Base-by-base conservation (phyloP, 2,329 filamentous ascomycete genomes). In the Colletotrichum abscissum region DNA sequence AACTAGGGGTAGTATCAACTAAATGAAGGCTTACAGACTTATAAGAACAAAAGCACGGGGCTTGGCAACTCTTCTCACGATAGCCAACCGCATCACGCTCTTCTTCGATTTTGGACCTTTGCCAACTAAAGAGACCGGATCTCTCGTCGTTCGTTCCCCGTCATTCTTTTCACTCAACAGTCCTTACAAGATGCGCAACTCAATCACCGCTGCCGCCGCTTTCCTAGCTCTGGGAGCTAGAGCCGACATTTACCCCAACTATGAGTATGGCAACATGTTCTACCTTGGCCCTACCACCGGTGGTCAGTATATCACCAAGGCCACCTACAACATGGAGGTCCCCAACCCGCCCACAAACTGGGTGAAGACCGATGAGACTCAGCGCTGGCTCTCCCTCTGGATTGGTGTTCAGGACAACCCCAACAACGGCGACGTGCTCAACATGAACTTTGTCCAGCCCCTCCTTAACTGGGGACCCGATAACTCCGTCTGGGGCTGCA, bases 321-420 rank as follows among this genome's bases (percentile, higher is more conserved):
- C 79, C 52, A 74, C 30, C 6, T 77, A 76, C 55, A 69, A 33
- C 12, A 75, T 80, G 67, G 67, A 69, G 35, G 67, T 69, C 26
- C 67, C 67, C 19, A 8, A 38, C 19, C 67, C 52, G n/a, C 67
- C 67, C 14, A 64, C 54, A 22, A 58, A 69, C 60, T 69, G 67
- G 67, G 67, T 69, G 12, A 69, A 58, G 35, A n/a, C 52, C 24
- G 62, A 65, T 14, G 67, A 69, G 59, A 38, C 49, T 9, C 30
- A 69, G 26, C 49, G 67, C 14, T 69, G 59, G 67, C 59, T 64
- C 7, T 69, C 67, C 0, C 60, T 69, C 26, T 69, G 59, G 67
- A 64, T 69, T 16, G 67, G 67, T 24, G 52, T 69, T 5, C 67
- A 69, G 59, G 35, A 69, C 54, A 69, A 69, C 52, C 67, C 67